These are phyloP conservation scores for Globisporangium barbulae DNA, from an alignment of 352 stramenopile species.

Conservation along the genomic window DNA sequence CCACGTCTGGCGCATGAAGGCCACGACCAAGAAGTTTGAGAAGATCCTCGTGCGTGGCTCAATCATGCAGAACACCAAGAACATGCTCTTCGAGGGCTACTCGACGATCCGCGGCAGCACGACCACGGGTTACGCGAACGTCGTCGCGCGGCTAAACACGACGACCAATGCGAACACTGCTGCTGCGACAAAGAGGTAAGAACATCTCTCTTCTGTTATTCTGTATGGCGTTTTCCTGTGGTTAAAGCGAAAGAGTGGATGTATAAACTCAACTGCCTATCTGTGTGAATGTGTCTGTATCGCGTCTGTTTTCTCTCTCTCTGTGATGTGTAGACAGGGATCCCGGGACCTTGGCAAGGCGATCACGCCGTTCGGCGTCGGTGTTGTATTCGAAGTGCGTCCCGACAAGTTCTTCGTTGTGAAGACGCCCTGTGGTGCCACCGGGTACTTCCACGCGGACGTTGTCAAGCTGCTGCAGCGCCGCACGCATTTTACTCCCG, in stretches of 20 bases:
- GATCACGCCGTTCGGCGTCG: slow-evolving; percentile 50
- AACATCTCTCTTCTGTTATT: not conserved
- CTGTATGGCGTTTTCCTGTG: not conserved
- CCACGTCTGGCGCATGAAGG: slow-evolving; percentile 87
- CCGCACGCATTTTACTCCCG: slow-evolving; percentile 44
- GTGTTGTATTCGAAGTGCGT: slow-evolving; percentile 42
- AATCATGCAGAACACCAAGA: slow-evolving; percentile 81
- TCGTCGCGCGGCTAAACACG: slow-evolving; percentile 64
- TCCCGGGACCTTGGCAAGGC: slow-evolving; percentile 28
- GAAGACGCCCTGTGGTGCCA: slow-evolving; percentile 42
- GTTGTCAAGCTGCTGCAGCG: slow-evolving; percentile 46
- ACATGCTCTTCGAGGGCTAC: slow-evolving; percentile 74
- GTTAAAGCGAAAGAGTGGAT: not conserved
- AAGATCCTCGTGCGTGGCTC: slow-evolving; percentile 60
- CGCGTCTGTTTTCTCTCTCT: not conserved
- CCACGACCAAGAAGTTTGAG: slow-evolving; percentile 88
- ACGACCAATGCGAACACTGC: slow-evolving; percentile 6
- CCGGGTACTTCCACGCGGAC: slow-evolving; percentile 45
- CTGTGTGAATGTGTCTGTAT: not conserved
- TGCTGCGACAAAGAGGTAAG: slow-evolving; percentile 6
- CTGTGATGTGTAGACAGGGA: slow-evolving; percentile 2
- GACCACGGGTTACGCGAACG: slow-evolving; percentile 35
- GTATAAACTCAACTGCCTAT: slow-evolving; percentile 6
- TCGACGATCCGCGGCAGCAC: slow-evolving; percentile 65
- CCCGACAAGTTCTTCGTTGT: slow-evolving; percentile 60